Evolutionary conservation across 1,284 basidiomycete species (phyloP), one percentile per base, ranked within the genome.

Genomic region (Boletellus deceptivus): DNA sequence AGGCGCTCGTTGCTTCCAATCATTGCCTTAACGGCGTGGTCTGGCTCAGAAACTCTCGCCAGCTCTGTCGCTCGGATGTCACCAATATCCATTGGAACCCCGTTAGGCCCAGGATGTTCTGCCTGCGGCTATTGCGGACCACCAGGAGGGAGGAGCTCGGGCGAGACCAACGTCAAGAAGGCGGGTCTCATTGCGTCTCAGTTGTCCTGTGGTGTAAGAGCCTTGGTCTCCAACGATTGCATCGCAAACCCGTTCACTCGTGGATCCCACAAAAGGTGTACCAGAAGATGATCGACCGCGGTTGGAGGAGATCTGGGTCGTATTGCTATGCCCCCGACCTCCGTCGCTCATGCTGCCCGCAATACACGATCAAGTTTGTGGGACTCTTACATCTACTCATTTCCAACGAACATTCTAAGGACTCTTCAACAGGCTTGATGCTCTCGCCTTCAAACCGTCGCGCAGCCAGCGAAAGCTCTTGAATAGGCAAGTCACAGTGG

Each of bases 301-400:
- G 94, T 36, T 98, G 93, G 94, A 79, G 93, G 57, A 78, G 93
- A 53, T 91, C 89, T 43, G 92, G 92, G 61, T 76, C 74, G 22
- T 92, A 84, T 68, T 83, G 89, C 62, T 91, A 89, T 68, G 92
- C 91, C 59, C 93, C 93, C 3, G 84, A 95, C 67, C 77, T 94
- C 71, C 79, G 74, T 55, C 70, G 73, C 9, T 89, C 92, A 4
- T 98, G 94, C 66, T 98, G 94, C 66, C 91, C 94, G 1, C 91
- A 93, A 56, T 96, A 96, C 65, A 93, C 94, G 0, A 97, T 98
- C 68, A 88, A 82, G 82, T 44, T 58, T 46, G 72, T 64, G 25
- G 45, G 45, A 50, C 41, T 43, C 39, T 35, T 41, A 17, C 47
- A 44, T 37, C 25, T 51, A 43, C 31, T 25, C n/a, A 10, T 50